phyloP scores from a whole-genome alignment of 108 stramenopile genomes.

The Fragilariopsis cylindrus region DNA sequence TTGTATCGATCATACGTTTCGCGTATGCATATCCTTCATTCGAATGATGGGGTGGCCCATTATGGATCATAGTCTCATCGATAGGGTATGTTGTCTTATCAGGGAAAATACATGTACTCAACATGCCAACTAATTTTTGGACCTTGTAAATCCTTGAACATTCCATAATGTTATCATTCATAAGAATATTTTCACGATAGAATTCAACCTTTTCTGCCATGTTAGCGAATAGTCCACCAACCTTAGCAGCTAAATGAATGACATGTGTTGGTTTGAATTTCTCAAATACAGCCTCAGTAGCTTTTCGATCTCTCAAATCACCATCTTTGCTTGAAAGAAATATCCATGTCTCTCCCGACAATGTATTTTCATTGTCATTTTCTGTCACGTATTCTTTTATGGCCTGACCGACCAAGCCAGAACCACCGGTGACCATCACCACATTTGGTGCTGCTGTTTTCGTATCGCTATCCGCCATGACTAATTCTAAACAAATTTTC shows the following conservation, averaged over 20 bases:
- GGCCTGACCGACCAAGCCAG: slow-evolving; percentile 94
- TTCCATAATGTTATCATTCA: slow-evolving; percentile 96
- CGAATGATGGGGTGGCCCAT: slow-evolving; percentile 94
- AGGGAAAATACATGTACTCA: slow-evolving; percentile 98
- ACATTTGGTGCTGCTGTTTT: slow-evolving; percentile 33
- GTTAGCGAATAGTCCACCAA: slow-evolving; percentile 96
- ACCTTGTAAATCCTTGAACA: slow-evolving; percentile 94
- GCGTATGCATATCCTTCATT: slow-evolving; percentile 99
- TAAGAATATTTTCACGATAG: slow-evolving; percentile 97
- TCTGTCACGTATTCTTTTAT: slow-evolving; percentile 80
- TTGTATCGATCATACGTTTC: slow-evolving; percentile 98
- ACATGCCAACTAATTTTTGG: slow-evolving; percentile 95
- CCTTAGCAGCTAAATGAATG: slow-evolving; percentile 98
- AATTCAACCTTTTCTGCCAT: slow-evolving; percentile 96
- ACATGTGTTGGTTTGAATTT: slow-evolving; percentile 95
- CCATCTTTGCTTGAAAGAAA: slow-evolving; percentile 84
- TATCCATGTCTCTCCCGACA: slow-evolving; percentile 74
- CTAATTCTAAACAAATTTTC: no score
- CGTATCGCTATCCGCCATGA: no score
- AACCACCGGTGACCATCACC: slow-evolving; percentile 96
- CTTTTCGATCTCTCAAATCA: slow-evolving; percentile 76
- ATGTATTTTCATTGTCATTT: slow-evolving; percentile 30
- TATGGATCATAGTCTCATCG: slow-evolving; percentile 99
- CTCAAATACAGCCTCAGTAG: slow-evolving; percentile 92
- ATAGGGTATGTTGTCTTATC: slow-evolving; percentile 99